Base-by-base conservation (phyloP, 306 rosid species). In the Dalbergia oliveri region DNA sequence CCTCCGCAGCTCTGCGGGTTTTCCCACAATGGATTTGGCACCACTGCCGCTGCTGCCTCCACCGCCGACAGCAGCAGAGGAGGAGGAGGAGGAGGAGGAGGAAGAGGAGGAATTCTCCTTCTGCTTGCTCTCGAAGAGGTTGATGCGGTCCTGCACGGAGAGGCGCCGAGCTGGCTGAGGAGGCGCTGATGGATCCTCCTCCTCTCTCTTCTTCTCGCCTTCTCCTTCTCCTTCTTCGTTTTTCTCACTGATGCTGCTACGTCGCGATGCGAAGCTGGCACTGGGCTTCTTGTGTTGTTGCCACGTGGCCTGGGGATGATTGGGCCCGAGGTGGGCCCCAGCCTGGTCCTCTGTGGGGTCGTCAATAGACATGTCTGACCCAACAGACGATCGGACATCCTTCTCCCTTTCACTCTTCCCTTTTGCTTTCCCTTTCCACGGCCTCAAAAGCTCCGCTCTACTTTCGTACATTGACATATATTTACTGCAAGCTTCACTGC, bases 281-380 rank as follows among this genome's bases (percentile, higher is more conserved):
- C 72, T 50, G 47, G 88, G 75, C 80, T 87, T 86, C 61, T 83
- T 84, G 2, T 26, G 31, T 9, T 79, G 90, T 74, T 88, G 94
- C 88, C 91, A 90, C 50, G 89, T 87, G 97, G 56, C 51, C 41
- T 62, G 84, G 21, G 72, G 37, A 35, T 78, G 82, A 58, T 83
- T 76, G 75, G 86, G 69, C 77, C 63, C 80, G 16, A 5, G 21
- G 73, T 69, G 77, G 79, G 86, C 41, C 71, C 79, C 85, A 61
- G 78, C 54, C 13, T 51, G 13, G 31, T 93, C 91, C 57, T 93
- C 98, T 2, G 87, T 84, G 76, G 91, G 83, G 73, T 91, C 92
- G 63, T 91, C 99, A 56, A 93, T 93, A 37, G 99, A 96, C 98
- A 96, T 96, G 84, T 96, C 99, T 4, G 99, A 96, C 53, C 89